Evolutionary conservation across 805 yeast species (phyloP), one percentile per base, ranked within the genome.

Genomic region (Hanseniaspora lachancei): DNA sequence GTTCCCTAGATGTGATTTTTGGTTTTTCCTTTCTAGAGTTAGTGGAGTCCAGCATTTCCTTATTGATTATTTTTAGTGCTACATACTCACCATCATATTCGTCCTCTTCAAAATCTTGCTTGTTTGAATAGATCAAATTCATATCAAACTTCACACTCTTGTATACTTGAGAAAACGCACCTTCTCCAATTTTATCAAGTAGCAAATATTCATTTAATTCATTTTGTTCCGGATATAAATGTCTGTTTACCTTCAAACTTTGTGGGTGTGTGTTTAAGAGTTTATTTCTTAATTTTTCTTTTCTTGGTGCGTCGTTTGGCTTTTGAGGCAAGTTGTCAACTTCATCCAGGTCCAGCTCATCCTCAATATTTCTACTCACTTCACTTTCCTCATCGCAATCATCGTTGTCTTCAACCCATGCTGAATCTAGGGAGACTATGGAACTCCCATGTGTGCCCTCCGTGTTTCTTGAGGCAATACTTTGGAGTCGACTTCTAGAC

Each of bases 121-220:
- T 27, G 41, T 44, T 48, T 5, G 43, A 21, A 8, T 62, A 60
- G 20, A 55, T 49, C 16, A 54, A 54, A 23, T 60, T 54, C 35
- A 47, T 54, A 10, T 51, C 47, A 23, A 36, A 55, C 27, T 66
- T 72, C n/a, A 62, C 50, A 27, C 87, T 89, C 54, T 78, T 77
- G 68, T 80, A 82, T 18, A 86, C 95, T 34, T 79, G 76, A 3
- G 89, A 83, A 61, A 86, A 86, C 0, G 95, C 89, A 27, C 95
- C 95, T 66, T 86, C 93, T 9, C 95, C 95, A 59, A 86, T 76
- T 62, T 76, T 75, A 46, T 72, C 72, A 3, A 74, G 54, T 29
- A 79, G 62, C 53, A 66, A 66, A 61, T 76, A 79, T 4, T 61
- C 66, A 18, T 41, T 62, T n/a, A 67, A 54, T 39, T 64, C 67